Conservation (phyloP, 139 green algal genomes). For the Chlorella sp. region DNA sequence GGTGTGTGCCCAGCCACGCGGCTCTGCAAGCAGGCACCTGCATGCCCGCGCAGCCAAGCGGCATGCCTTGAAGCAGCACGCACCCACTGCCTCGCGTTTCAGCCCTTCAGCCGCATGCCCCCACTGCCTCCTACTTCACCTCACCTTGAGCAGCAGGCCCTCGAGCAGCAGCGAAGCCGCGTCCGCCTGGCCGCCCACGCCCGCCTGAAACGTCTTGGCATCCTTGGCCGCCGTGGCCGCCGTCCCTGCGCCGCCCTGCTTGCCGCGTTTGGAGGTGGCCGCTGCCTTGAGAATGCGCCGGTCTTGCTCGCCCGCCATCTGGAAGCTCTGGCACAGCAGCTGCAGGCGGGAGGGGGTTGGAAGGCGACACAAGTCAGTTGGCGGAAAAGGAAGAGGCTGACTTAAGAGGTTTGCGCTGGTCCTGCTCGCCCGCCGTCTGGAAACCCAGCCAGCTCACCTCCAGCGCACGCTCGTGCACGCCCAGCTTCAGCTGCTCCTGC, state of each 20-base stretch:
- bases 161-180: conserved; percentile 21
- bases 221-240: conserved; percentile 2
- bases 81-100: too few species aligned
- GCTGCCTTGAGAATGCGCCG: conserved; percentile 26
- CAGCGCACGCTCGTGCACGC: conserved; percentile 25
- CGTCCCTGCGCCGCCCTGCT: not conserved
- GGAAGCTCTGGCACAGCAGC: conserved; percentile 26
- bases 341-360: not conserved
- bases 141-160: conserved; percentile 28
- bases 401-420: conserved; percentile 25
- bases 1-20: too few species aligned
- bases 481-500: conserved; percentile 19
- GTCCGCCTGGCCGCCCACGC: conserved; percentile 25
- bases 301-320: conserved; percentile 21
- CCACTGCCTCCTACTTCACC: too few species aligned
- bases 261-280: conserved; percentile 18
- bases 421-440: conserved; percentile 13
- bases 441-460: conserved; percentile 11
- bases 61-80: too few species aligned
- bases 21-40: too few species aligned
- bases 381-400: not conserved
- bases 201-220: conserved; percentile 24
- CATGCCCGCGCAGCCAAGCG: too few species aligned
- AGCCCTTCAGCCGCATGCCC: too few species aligned
- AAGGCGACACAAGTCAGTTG: not conserved